Conservation (phyloP, 2,329 filamentous ascomycete species). For the Scopulariopsis brevicaulis region DNA sequence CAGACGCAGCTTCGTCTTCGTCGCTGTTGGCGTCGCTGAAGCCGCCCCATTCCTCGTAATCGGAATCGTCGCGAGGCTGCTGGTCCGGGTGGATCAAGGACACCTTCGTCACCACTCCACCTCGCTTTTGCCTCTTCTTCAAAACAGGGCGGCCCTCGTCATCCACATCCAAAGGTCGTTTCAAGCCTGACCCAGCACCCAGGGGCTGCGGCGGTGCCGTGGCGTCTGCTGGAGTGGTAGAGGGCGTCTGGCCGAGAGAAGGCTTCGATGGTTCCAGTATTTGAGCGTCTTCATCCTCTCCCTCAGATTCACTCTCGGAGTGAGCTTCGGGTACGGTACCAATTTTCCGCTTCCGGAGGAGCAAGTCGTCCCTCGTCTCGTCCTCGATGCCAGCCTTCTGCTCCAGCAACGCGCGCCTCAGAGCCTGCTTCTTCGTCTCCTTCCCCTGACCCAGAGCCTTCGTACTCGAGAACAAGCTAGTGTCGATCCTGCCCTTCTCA, state of each 20-base stretch:
- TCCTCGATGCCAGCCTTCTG: slow-evolving; percentile 50
- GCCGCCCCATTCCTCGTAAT: slow-evolving; percentile 48
- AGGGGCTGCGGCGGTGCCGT: background rate
- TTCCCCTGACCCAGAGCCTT: slow-evolving; percentile 62
- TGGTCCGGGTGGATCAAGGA: slow-evolving; percentile 29
- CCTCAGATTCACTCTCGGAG: slow-evolving; percentile 5
- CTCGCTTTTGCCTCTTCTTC: slow-evolving; percentile 67
- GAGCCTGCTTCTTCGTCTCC: slow-evolving; percentile 60
- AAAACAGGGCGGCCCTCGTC: slow-evolving; percentile 72
- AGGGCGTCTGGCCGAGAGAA: slow-evolving; percentile 7
- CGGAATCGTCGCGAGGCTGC: slow-evolving; percentile 23
- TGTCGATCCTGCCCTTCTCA: slow-evolving; percentile 69
- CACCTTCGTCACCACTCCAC: slow-evolving; percentile 45
- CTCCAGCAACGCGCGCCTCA: slow-evolving; percentile 53
- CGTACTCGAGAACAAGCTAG: slow-evolving; percentile 67
- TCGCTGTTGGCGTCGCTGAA: slow-evolving; percentile 34
- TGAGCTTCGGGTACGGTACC: slow-evolving; percentile 1
- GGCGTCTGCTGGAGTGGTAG: background rate
- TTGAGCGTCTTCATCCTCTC: slow-evolving; percentile 17
- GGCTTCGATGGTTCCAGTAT: slow-evolving; percentile 13
- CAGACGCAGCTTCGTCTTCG: slow-evolving; percentile 17
- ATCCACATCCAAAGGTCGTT: slow-evolving; percentile 73
- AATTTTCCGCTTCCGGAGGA: slow-evolving; percentile 31
- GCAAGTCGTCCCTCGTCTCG: slow-evolving; percentile 34
- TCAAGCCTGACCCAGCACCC: slow-evolving; percentile 66